Evolutionary conservation across 2,329 filamentous ascomycete genomes (phyloP), one percentile per base, ranked within the genome.

Genomic region (Lachnellula subtilissima): DNA sequence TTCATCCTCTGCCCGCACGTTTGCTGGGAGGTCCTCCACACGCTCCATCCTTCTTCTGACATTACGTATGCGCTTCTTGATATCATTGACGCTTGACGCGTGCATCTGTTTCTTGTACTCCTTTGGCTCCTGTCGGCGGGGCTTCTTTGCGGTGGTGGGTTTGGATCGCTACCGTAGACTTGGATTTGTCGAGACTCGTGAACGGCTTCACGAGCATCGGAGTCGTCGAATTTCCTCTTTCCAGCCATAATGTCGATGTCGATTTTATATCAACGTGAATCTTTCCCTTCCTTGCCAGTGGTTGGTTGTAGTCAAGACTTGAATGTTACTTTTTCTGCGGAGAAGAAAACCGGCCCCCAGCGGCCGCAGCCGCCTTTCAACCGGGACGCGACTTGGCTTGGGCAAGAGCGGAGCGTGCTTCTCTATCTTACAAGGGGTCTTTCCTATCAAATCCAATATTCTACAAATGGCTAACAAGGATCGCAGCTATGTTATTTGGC

Each of bases 51-150:
- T 78, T 51, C 89, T 79, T 65, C 84, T 81, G 54, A 92, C 82
- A 52, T 85, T 84, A 53, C 89, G 80, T 56, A 84, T 84, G 47
- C 86, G 82, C 72, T 88, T 88, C 74, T 88, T 91, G 51, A 88
- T 77, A 66, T 81, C 81, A 68, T 82, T 82, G 48, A 84, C 65
- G 40, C 68, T 71, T 5, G 68, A 69, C 15, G 63, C 62, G 54
- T 70, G 66, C 19, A 60, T 65, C 61, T 65, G 70, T 54, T 68
- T 69, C 48, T 61, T 66, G 45, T 60, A 55, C 37, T 52, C 50
- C 47, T 64, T 48, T 9, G 67, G 63, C 51, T 67, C 67, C 32
- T 58, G 60, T 35, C 58, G 62, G 60, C 68, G 67, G 39, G 63
- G 64, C 54, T 68, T 70, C 53, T 71, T 71, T 4, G 28, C 28